Evolutionary conservation across 2,329 filamentous ascomycete genomes (phyloP), one percentile per base, ranked within the genome.

Genomic region (Paecilomyces variotii): DNA sequence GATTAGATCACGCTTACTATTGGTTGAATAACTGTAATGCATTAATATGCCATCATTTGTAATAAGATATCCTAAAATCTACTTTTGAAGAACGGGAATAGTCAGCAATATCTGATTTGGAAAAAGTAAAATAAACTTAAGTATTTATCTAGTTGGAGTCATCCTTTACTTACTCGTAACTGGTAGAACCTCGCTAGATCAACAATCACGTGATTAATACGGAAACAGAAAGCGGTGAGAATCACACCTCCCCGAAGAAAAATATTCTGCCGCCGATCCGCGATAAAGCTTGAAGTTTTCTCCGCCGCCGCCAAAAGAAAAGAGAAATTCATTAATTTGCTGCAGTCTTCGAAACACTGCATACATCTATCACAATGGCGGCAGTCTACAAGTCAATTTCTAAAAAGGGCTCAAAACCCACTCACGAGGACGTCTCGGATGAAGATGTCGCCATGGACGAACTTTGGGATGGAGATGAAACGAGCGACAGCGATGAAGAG

Each of bases 361-460:
- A n/a, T 24, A 12, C 7, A 28, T n/a, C 27, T 9, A 11, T 28
- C 69, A 74, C 64, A 62, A 88, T 90, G 88, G 86, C 87, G 55
- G 80, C 87, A 50, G 87, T 90, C 27, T 90, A 90, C 78, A 90
- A 90, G 72, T 86, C 87, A 14, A 77, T 91, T 56, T 87, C 86
- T 4, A 89, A 88, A 74, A 75, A 77, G 65, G 63, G 71, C 56
- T 74, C 77, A 57, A 78, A 75, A 57, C 75, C 68, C 53, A 67
- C 76, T 60, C 74, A 77, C 55, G 82, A 83, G 65, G 76, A 79
- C 57, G 70, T 76, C 55, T 80, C 84, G 53, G 78, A 70, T 56
- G 66, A 73, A 58, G 65, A 74, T 72, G 32, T 76, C 74, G 64
- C 69, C 34, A 72, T 74, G 69, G 68, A 71, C 35, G 72, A 74